Conservation (phyloP, 2,329 filamentous ascomycete species). For the Verticillium isaacii region DNA sequence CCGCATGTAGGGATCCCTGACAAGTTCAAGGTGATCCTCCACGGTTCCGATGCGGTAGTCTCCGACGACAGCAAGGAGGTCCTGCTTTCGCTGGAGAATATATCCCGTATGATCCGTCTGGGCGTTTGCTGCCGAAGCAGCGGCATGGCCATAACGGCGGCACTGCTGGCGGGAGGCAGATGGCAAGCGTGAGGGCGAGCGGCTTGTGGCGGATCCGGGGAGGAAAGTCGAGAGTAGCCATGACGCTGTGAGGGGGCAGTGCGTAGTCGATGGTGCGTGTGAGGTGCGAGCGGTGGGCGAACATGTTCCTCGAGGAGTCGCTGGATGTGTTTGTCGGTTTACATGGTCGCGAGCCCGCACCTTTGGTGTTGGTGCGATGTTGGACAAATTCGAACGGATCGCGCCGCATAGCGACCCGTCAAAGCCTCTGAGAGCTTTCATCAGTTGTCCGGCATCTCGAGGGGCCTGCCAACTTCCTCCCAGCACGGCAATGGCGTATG, state of each 20-base stretch:
- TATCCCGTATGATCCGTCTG: slow-evolving; percentile 8
- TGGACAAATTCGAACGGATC: slow-evolving; percentile 33
- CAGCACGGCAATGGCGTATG: background rate
- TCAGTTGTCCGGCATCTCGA: slow-evolving; percentile 48
- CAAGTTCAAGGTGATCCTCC: slow-evolving; percentile 47
- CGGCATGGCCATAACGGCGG: slow-evolving; percentile 7
- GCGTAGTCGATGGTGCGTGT: background rate
- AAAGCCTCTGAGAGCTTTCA: slow-evolving; percentile 56
- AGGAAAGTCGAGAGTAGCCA: slow-evolving; percentile 39
- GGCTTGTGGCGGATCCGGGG: slow-evolving; percentile 10
- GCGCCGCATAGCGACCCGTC: slow-evolving; percentile 56
- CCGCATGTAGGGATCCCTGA: slow-evolving; percentile 49
- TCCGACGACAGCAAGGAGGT: slow-evolving; percentile 49
- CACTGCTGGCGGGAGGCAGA: background rate
- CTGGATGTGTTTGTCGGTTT: background rate
- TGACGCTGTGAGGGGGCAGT: slow-evolving; percentile 26
- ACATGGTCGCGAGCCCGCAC: slow-evolving; percentile 3
- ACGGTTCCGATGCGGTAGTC: slow-evolving; percentile 41
- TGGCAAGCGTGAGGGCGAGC: background rate
- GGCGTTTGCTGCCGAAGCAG: slow-evolving; percentile 12
- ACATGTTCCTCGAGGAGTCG: background rate
- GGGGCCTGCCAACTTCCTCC: background rate
- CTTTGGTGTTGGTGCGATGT: background rate
- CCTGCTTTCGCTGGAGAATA: slow-evolving; percentile 16
- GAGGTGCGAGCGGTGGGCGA: background rate